Evolutionary conservation across 208 protist species (phyloP), one percentile per base, ranked within the genome.

Genomic region (Leishmania braziliensis): DNA sequence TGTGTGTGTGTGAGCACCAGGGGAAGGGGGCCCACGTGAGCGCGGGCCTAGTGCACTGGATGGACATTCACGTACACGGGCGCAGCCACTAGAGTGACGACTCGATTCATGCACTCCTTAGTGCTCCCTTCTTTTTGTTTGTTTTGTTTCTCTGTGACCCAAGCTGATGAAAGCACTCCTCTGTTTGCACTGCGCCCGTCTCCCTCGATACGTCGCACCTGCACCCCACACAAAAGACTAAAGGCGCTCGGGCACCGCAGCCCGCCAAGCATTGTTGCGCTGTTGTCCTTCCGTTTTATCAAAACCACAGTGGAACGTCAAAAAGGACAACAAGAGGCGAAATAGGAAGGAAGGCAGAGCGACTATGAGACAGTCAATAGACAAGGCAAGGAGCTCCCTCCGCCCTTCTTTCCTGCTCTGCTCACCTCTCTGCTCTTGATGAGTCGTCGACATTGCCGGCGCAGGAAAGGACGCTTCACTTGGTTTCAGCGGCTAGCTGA

Each of bases 401-500:
- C 60, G 14, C 43, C 66, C 20, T 20, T 51, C 5, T 36, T 46
- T 54, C 10, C 43, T 46, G 10, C 8, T 4, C 50, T 26, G 2
- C 23, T 62, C 39, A 1, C 10, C 46, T 39, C 53, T 14, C 74
- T 51, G 26, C 9, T 29, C 18, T 71, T 36, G 54, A 72, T 60
- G 77, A n/a, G 53, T 46, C 23, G 16, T 12, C 8, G 8, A 12
- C n/a, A 3, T n/a, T 50, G 50, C 8, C 26, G 23, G 54, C 46
- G 36, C 39, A 73, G 26, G 0, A 18, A 18, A 18, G 3, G 53
- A 20, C 46, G 36, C 58, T 10, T 74, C 75, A 87, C 79, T 62
- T 75, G 26, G 79, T 53, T 77, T 73, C 46, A 36, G 63, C 33
- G 1, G 76, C 26, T 20, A 50, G 70, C 33, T 53, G 76, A 50